These are phyloP conservation scores for Phytopythium helicoides DNA, from an alignment of 352 stramenopile species.

Conservation along the genomic window DNA sequence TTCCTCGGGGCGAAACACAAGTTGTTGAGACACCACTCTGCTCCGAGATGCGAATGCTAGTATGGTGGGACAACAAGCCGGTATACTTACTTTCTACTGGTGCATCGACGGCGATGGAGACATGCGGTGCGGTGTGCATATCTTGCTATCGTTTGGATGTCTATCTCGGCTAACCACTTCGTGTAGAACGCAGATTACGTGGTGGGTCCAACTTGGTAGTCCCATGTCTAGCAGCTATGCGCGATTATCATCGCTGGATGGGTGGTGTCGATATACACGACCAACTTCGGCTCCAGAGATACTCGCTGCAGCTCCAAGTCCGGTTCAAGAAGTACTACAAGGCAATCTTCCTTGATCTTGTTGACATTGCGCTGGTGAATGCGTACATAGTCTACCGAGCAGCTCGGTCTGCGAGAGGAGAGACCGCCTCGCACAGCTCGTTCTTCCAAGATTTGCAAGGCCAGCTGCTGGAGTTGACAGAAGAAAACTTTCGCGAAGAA, in stretches of 20 bases:
- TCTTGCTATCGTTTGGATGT: no score
- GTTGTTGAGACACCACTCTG: conserved; percentile 1
- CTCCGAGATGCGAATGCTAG: conserved; percentile 7
- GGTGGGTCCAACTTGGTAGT: conserved; percentile 5
- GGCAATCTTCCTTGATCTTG: conserved; percentile 10
- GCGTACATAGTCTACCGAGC: conserved; percentile 16
- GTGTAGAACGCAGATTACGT: background rate
- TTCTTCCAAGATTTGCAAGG: conserved; percentile 9
- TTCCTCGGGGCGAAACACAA: conserved; percentile 2
- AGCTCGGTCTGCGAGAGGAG: conserved; percentile 3
- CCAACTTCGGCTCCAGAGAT: conserved; percentile 14
- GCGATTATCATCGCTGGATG: conserved; percentile 16
- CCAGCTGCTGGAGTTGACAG: background rate
- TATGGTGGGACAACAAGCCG: conserved; percentile 7
- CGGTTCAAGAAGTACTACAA: conserved; percentile 22
- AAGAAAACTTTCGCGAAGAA: background rate
- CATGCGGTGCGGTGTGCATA: background rate
- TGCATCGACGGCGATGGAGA: conserved; percentile 6
- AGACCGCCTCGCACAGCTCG: background rate
- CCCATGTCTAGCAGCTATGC: conserved; percentile 1
- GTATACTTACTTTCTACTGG: conserved; percentile 11
- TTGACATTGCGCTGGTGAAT: conserved; percentile 19
- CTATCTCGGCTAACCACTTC: no score
- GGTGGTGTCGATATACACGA: conserved; percentile 11
- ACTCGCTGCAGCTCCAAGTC: conserved; percentile 7